These are phyloP conservation scores for Lichenothelia convexa DNA, from an alignment of 495 filamentous ascomycete genomes.

Conservation along the genomic window DNA sequence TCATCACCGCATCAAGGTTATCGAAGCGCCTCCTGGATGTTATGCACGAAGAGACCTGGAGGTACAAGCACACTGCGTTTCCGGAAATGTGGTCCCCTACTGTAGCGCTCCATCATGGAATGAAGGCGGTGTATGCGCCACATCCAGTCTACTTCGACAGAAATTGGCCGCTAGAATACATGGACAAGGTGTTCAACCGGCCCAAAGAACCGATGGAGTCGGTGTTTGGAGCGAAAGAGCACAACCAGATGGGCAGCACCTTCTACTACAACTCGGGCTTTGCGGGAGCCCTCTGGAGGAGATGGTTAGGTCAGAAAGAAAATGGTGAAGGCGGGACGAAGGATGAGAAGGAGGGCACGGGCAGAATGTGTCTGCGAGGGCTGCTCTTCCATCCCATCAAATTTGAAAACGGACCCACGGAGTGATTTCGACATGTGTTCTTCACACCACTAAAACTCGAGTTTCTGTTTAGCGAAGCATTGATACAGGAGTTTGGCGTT, in stretches of 20 bases:
- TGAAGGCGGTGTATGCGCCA: slow-evolving; percentile 27
- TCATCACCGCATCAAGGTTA: slow-evolving; percentile 24
- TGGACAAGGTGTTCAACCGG: slow-evolving; percentile 25
- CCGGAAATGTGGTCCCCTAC: slow-evolving; percentile 25
- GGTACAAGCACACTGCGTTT: slow-evolving; percentile 22
- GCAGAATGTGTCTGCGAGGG: slow-evolving; percentile 20
- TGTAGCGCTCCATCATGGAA: slow-evolving; percentile 22
- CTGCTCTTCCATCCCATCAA: slow-evolving; percentile 23
- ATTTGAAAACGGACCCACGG: slow-evolving; percentile 15
- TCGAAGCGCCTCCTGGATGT: slow-evolving; percentile 19
- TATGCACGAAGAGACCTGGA: slow-evolving; percentile 22
- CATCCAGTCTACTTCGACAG: slow-evolving; percentile 31
- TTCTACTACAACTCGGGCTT: slow-evolving; percentile 34
- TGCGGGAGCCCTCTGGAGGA: slow-evolving; percentile 25
- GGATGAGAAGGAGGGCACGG: slow-evolving; percentile 18
- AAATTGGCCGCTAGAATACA: slow-evolving; percentile 27
- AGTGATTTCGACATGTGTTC: no score
- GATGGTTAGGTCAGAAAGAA: slow-evolving; percentile 29
- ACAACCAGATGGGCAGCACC: slow-evolving; percentile 28
- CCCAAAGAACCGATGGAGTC: slow-evolving; percentile 21
- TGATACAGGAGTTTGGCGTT: no score
- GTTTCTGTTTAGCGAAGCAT: no score
- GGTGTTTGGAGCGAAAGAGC: slow-evolving; percentile 31
- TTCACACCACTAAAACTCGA: no score
- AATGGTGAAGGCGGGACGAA: slow-evolving; percentile 24